A percentile compares a stretch with the other conserved stretches of the same genome.
phyloP scores from a whole-genome alignment of 2,329 filamentous ascomycete genomes.

The Trichoderma simmonsii region DNA sequence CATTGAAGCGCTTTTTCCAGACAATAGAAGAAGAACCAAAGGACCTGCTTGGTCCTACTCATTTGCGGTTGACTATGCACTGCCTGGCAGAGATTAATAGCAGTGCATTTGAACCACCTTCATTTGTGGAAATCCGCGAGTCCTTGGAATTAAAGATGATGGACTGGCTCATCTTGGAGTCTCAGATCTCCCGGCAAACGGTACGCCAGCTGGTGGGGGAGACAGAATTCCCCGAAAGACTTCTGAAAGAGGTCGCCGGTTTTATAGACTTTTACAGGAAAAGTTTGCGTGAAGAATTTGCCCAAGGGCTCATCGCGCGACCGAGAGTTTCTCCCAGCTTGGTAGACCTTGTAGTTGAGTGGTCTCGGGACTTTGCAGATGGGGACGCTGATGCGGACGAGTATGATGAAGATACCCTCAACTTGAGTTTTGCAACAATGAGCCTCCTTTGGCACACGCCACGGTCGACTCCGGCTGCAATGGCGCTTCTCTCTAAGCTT shows the following conservation, averaged over 20 bases:
- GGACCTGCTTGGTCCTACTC: background rate
- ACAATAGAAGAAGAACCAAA: background rate
- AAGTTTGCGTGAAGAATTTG: background rate
- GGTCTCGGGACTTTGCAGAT: background rate
- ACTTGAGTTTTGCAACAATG: background rate
- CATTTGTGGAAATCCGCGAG: background rate
- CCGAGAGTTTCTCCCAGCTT: background rate
- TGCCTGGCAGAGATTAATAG: background rate
- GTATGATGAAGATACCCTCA: background rate
- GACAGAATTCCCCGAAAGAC: background rate
- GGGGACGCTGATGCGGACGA: background rate
- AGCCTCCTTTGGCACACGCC: background rate
- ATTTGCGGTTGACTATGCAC: background rate
- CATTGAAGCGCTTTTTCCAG: background rate
- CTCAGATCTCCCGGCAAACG: background rate
- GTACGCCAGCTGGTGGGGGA: background rate
- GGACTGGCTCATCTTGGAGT: background rate
- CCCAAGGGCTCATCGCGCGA: background rate
- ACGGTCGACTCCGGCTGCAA: background rate
- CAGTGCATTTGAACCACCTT: background rate
- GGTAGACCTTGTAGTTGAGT: background rate
- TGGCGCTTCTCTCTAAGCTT: background rate
- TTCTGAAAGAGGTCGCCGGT: background rate
- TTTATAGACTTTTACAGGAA: background rate
- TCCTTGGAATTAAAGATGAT: background rate